Evolutionary conservation across 345 rosid species (phyloP), one percentile per base, ranked within the genome.

Genomic region (Microcos paniculata): DNA sequence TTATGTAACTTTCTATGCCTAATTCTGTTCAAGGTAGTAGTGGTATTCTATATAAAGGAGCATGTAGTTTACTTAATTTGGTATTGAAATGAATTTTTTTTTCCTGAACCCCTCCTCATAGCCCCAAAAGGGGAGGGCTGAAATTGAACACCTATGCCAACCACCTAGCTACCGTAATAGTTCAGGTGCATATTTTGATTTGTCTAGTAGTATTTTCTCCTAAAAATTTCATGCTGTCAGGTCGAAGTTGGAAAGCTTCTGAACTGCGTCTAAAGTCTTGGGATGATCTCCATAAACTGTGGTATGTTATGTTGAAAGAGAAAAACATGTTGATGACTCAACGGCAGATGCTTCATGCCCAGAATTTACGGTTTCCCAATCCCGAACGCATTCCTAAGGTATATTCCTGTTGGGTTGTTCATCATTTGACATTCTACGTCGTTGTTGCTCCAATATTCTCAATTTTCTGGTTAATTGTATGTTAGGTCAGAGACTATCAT

Each of bases 321-420:
- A 96, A 92, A 74, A 96, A 96, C 86, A 91, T 93, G 99, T 81
- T 96, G 85, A 92, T 92, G 97, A 91, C 95, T 77, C 99, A 96
- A 74, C 91, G 91, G 24, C 97, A 96, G 87, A 88, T 93, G 99
- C 97, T 96, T 84, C 91, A 93, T 75, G 82, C 98, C 0, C 92
- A 93, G 78, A 96, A 88, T 83, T 82, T 96, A 63, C 83, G 84
- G 70, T 96, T 96, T 77, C 95, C 97, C 10, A 92, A 92, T 86
- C 99, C 98, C 62, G 99, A 96, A 79, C 97, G 99, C 79, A 71
- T 92, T 62, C 95, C 97, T n/a, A 94, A 96, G 97, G 98, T 92
- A 83, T 28, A 40, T 14, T 19, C 28, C 46, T 0, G 62, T 8
- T 71, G 31, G n/a, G 28, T 35, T 30, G 19, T 18, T 18, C 1